phyloP scores from a whole-genome alignment of 2,329 filamentous ascomycete species.

The Blastomyces parvus region DNA sequence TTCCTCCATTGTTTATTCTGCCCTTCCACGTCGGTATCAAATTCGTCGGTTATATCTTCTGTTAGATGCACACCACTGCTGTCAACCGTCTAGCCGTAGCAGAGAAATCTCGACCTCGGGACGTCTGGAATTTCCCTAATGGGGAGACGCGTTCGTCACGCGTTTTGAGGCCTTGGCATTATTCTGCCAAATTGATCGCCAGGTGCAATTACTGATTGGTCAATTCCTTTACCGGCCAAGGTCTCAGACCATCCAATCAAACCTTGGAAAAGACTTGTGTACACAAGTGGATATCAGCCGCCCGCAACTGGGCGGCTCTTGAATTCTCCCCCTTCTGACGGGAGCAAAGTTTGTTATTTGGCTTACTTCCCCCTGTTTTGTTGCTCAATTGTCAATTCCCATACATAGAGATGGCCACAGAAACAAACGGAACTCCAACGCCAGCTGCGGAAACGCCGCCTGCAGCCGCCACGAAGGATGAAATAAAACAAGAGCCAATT shows the following conservation, averaged over 20 bases:
- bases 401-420: background rate
- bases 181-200: background rate
- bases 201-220: background rate
- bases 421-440: conserved; percentile 8
- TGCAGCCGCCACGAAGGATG: background rate
- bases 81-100: background rate
- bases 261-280: too few species aligned
- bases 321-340: background rate
- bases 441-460: conserved; percentile 11
- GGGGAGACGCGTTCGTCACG: conserved; percentile 3
- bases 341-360: background rate
- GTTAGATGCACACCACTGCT: background rate
- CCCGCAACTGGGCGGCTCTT: background rate
- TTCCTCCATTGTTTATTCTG: conserved; percentile 9
- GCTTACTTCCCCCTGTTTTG: background rate
- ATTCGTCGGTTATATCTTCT: background rate
- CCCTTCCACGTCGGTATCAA: background rate
- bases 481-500: background rate
- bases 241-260: background rate
- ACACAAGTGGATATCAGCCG: background rate
- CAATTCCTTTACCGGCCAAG: background rate
- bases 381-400: background rate
- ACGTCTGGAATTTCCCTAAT: background rate
- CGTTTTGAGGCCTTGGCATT: conserved; percentile 1
- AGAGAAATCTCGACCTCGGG: background rate